phyloP scores from a whole-genome alignment of 1,284 basidiomycete genomes.

The Ceratobasidium sp. region DNA sequence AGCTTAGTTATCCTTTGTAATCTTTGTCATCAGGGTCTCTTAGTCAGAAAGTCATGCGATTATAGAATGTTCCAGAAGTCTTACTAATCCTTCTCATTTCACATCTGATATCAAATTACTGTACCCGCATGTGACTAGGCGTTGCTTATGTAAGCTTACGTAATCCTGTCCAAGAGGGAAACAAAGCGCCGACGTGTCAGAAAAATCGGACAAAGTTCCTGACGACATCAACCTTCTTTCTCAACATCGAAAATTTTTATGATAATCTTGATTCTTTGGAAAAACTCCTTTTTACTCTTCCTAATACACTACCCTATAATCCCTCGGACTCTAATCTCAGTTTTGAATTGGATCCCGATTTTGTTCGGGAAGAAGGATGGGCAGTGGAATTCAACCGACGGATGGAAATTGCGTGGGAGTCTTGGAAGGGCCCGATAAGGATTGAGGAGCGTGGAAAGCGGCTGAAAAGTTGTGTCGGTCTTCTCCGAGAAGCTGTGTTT shows the following conservation, averaged over 20 bases:
- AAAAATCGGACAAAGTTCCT: no score
- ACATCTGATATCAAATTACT: no score
- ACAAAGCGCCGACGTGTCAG: no score
- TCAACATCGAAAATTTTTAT: constrained; percentile 5
- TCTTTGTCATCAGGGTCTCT: no score
- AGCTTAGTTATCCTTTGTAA: no score
- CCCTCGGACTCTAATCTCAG: constrained; percentile 3
- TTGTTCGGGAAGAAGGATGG: constrained; percentile 7
- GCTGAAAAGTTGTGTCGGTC: neutral
- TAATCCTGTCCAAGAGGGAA: no score
- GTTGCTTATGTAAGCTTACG: no score
- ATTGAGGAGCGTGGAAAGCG: constrained; percentile 1
- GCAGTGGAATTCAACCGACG: constrained; percentile 3
- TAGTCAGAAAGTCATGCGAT: no score
- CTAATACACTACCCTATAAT: neutral
- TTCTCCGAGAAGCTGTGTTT: neutral
- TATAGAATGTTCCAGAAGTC: no score
- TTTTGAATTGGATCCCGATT: neutral
- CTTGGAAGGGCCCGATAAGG: constrained; percentile 1
- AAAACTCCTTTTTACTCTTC: neutral
- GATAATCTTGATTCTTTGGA: neutral
- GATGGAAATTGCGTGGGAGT: constrained; percentile 12
- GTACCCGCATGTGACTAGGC: no score
- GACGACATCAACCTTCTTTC: no score
- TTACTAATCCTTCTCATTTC: no score